phyloP scores from a whole-genome alignment of 352 stramenopile genomes.

The Phytophthora pini region DNA sequence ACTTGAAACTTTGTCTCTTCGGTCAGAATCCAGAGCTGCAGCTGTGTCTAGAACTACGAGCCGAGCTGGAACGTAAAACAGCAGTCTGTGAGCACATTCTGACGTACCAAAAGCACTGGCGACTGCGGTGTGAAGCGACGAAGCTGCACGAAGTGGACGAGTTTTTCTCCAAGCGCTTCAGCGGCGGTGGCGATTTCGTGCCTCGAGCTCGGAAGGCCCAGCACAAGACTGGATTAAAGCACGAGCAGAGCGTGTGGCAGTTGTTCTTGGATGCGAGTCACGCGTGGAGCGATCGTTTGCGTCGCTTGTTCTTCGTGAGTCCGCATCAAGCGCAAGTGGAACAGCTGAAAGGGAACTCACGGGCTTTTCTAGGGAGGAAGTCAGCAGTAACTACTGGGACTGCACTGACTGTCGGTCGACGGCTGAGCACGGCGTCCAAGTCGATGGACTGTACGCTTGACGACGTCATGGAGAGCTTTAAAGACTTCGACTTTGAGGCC shows the following conservation, averaged over 20 bases:
- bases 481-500: constrained; percentile 64
- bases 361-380: constrained; percentile 12
- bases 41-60: constrained; percentile 28
- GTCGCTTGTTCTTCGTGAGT: constrained; percentile 49
- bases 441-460: constrained; percentile 45
- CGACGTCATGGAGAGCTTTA: constrained; percentile 51
- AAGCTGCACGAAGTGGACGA: constrained; percentile 71
- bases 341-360: constrained; percentile 8
- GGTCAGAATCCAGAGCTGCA: constrained; percentile 53
- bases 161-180: constrained; percentile 49
- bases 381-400: not conserved
- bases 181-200: constrained; percentile 16
- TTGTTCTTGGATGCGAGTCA: constrained; percentile 42
- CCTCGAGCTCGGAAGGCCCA: constrained; percentile 13
- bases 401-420: constrained; percentile 4
- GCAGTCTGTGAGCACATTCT: constrained; percentile 46
- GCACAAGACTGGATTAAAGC: constrained; percentile 18
- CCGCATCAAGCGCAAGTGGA: constrained; percentile 15
- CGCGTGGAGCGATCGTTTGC: constrained; percentile 51
- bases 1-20: constrained; percentile 49
- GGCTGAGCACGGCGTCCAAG: constrained; percentile 14
- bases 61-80: constrained; percentile 41
- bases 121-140: constrained; percentile 48
- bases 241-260: constrained; percentile 39
- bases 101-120: constrained; percentile 56